phyloP scores from a whole-genome alignment of 2,329 filamentous ascomycete genomes.

The Scedosporium apiospermum region DNA sequence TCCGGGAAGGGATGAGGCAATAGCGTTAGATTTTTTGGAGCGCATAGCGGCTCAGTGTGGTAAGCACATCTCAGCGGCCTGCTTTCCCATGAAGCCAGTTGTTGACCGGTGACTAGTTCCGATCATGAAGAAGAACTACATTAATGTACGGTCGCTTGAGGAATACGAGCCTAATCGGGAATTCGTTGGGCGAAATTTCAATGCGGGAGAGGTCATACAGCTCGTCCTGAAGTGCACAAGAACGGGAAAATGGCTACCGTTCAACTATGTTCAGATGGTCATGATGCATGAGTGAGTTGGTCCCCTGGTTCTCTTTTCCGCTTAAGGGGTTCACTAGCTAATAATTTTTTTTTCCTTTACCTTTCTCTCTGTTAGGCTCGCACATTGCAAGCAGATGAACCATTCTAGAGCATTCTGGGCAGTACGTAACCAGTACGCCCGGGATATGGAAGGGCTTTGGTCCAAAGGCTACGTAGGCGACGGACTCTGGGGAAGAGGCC shows the following conservation, averaged over 20 bases:
- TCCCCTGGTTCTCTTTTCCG: neutral
- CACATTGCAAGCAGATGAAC: slow-evolving; percentile 89
- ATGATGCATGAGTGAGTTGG: slow-evolving; percentile 71
- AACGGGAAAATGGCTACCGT: slow-evolving; percentile 65
- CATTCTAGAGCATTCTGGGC: slow-evolving; percentile 75
- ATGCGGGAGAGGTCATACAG: slow-evolving; percentile 79
- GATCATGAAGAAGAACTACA: slow-evolving; percentile 56
- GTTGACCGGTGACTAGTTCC: slow-evolving; percentile 36
- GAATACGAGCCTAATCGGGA: slow-evolving; percentile 74
- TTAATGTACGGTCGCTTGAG: slow-evolving; percentile 58
- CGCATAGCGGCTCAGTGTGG: slow-evolving; percentile 73
- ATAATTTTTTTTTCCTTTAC: neutral
- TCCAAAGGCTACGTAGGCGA: slow-evolving; percentile 64
- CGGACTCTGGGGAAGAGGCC: slow-evolving; percentile 71
- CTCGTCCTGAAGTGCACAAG: slow-evolving; percentile 63
- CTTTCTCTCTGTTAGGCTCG: slow-evolving; percentile 40
- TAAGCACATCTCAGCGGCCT: slow-evolving; percentile 20
- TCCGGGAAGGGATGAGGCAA: slow-evolving; percentile 50
- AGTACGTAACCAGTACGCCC: slow-evolving; percentile 63
- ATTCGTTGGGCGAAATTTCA: slow-evolving; percentile 85
- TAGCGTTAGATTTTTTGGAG: slow-evolving; percentile 62
- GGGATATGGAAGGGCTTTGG: slow-evolving; percentile 64
- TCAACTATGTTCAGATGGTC: slow-evolving; percentile 81
- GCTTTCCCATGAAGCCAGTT: slow-evolving; percentile 2
- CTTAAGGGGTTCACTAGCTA: neutral